Conservation (phyloP, 1,139 yeast species). For the Eremothecium cymbalariae region DNA sequence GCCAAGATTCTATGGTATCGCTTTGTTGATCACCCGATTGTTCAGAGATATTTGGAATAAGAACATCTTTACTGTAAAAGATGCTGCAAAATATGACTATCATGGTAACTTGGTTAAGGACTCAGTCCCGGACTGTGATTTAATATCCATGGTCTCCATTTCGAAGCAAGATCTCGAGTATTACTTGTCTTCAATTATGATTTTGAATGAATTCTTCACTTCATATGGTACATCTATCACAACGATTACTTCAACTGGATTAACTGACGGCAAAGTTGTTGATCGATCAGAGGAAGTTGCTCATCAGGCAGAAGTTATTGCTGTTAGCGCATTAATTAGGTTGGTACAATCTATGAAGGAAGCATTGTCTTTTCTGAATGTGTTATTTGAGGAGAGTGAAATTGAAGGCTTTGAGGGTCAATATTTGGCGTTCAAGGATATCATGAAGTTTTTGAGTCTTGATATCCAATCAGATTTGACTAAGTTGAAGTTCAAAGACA, state of each 20-base stretch:
- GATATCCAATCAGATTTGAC: slow-evolving; percentile 63
- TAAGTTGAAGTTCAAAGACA: slow-evolving; percentile 60
- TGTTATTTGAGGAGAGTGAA: slow-evolving; percentile 68
- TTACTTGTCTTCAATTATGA: slow-evolving; percentile 50
- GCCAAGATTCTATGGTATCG: slow-evolving; percentile 89
- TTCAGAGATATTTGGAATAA: slow-evolving; percentile 72
- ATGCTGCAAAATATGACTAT: slow-evolving; percentile 37
- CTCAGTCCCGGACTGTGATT: slow-evolving; percentile 14
- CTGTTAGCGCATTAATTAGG: slow-evolving; percentile 69
- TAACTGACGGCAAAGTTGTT: slow-evolving; percentile 20
- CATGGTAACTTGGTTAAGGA: slow-evolving; percentile 10
- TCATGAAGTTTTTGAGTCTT: slow-evolving; percentile 59
- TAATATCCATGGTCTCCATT: slow-evolving; percentile 32
- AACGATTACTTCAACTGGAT: slow-evolving; percentile 42
- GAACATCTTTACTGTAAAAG: slow-evolving; percentile 49
- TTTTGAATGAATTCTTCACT: slow-evolving; percentile 50
- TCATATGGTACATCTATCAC: slow-evolving; percentile 55
- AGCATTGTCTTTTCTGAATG: slow-evolving; percentile 78
- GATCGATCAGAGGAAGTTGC: slow-evolving; percentile 42
- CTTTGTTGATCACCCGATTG: slow-evolving; percentile 67
- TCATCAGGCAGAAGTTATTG: slow-evolving; percentile 85
- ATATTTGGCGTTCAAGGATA: slow-evolving; percentile 45
- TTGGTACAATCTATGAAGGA: slow-evolving; percentile 76
- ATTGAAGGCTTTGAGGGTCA: slow-evolving; percentile 36
- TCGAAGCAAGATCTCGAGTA: slow-evolving; percentile 53